Evolutionary conservation across 1,284 basidiomycete species (phyloP).

Genomic region (Vanrija sp.): DNA sequence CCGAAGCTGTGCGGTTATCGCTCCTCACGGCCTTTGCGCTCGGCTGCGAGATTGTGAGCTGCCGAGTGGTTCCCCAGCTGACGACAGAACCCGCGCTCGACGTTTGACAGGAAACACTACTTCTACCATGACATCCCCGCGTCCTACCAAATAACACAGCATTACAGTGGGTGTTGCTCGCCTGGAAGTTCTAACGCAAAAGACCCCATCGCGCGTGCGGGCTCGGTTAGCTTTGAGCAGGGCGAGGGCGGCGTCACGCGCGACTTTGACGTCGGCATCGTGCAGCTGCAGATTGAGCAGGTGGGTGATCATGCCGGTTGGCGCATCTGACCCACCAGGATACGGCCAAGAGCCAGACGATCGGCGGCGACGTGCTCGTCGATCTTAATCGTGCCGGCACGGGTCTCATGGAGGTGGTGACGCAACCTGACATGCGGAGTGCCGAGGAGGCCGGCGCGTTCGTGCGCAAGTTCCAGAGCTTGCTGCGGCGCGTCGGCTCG

Average conservation of each 20-base stretch:
- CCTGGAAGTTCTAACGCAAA: slow-evolving; percentile 6
- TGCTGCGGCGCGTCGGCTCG: slow-evolving; percentile 77
- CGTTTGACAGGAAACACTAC: slow-evolving; percentile 97
- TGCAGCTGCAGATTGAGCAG: slow-evolving; percentile 95
- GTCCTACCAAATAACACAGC: slow-evolving; percentile 96
- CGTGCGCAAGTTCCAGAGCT: slow-evolving; percentile 74
- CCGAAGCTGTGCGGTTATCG: slow-evolving; percentile 74
- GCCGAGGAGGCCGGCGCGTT: slow-evolving; percentile 90
- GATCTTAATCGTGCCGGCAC: slow-evolving; percentile 89
- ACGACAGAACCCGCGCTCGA: slow-evolving; percentile 60
- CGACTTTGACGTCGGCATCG: slow-evolving; percentile 64
- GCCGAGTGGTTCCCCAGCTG: not conserved
- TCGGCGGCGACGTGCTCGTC: slow-evolving; percentile 61
- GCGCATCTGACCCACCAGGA: slow-evolving; percentile 57
- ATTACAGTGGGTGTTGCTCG: slow-evolving; percentile 64
- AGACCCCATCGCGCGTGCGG: slow-evolving; percentile 77
- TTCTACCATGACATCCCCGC: slow-evolving; percentile 93
- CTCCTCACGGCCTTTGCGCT: slow-evolving; percentile 79
- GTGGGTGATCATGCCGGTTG: slow-evolving; percentile 49
- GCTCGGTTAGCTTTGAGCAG: slow-evolving; percentile 56
- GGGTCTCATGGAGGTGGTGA: slow-evolving; percentile 93
- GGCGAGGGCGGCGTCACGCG: slow-evolving; percentile 46
- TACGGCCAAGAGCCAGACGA: slow-evolving; percentile 83
- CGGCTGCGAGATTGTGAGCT: slow-evolving; percentile 58
- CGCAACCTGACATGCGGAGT: slow-evolving; percentile 83